Conservation (phyloP, 2,329 filamentous ascomycete species). For the Alternaria sp. region DNA sequence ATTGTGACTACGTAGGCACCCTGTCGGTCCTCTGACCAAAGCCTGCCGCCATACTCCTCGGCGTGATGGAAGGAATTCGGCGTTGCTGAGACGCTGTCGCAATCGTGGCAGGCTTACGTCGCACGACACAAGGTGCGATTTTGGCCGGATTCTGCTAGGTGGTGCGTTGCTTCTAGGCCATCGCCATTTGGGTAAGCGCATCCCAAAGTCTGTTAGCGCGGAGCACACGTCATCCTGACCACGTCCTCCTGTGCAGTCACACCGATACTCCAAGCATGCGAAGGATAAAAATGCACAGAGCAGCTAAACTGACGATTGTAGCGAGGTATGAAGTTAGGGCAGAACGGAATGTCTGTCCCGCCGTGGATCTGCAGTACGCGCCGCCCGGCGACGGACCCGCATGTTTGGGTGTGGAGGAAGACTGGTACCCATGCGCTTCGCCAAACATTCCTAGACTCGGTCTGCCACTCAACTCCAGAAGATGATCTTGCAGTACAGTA, state of each 20-base stretch:
- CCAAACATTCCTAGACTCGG: neutral
- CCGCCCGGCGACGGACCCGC: neutral
- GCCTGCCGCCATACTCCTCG: neutral
- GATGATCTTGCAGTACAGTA: neutral
- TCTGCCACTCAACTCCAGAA: neutral
- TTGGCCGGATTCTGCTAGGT: neutral
- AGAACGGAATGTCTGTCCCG: neutral
- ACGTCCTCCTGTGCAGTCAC: neutral
- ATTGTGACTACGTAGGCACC: neutral
- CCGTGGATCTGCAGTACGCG: neutral
- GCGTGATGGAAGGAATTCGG: neutral
- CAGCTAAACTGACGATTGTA: neutral
- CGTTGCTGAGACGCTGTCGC: neutral
- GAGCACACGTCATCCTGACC: constrained; percentile 1
- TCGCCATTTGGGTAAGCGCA: neutral
- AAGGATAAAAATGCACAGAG: neutral
- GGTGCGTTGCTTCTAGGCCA: neutral
- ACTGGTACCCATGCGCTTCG: neutral
- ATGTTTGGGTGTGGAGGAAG: neutral
- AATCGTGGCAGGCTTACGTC: neutral
- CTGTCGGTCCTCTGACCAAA: neutral
- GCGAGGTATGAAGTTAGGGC: neutral
- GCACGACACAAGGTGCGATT: constrained; percentile 1
- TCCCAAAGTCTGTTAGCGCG: neutral
- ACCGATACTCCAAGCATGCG: neutral